Percentiles rank a stretch among this genome's conserved stretches.
Evolutionary conservation across 805 yeast genomes (phyloP).

Genomic region (Candida silvatica): DNA sequence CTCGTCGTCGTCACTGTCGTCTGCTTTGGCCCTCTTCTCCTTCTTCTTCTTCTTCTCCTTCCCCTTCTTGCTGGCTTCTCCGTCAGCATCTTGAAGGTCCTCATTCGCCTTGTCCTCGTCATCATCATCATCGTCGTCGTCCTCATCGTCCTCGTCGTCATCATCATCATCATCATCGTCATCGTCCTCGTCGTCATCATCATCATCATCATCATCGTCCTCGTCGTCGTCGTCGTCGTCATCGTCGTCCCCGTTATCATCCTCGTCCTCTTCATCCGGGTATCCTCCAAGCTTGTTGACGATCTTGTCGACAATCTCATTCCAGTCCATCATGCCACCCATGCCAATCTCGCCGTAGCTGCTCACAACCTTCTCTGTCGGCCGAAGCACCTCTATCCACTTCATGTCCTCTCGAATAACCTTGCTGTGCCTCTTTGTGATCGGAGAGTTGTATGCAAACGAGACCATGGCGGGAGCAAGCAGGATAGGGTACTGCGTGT

Average conservation of each 20-base stretch:
- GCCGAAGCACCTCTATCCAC: conserved; percentile 52
- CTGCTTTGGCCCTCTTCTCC: too few relatives aligned
- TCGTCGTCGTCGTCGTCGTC: conserved; percentile 27
- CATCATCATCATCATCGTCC: conserved; percentile 23
- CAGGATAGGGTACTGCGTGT: conserved; percentile 46
- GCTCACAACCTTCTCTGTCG: conserved; percentile 50
- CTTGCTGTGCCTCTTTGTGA: conserved; percentile 46
- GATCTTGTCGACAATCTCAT: conserved; percentile 47
- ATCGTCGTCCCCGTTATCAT: conserved; percentile 33
- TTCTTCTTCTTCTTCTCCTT: too few relatives aligned
- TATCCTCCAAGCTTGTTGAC: conserved; percentile 45
- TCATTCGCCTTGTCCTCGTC: conserved; percentile 8
- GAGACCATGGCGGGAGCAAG: conserved; percentile 57
- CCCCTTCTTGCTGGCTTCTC: neutral
- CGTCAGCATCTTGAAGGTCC: conserved; percentile 1
- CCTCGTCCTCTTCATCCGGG: conserved; percentile 45
- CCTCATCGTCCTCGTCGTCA: conserved; percentile 20
- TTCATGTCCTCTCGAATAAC: conserved; percentile 52
- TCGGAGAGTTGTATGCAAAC: conserved; percentile 47
- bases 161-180: conserved; percentile 23
- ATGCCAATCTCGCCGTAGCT: conserved; percentile 52
- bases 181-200: conserved; percentile 14
- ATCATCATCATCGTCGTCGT: conserved; percentile 14
- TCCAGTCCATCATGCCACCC: conserved; percentile 68
- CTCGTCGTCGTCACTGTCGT: conserved; percentile 20